Percentiles rank a stretch among this genome's conserved stretches.
These are phyloP conservation scores for Aethionema arabicum DNA, from an alignment of 345 rosid genomes.

Conservation along the genomic window DNA sequence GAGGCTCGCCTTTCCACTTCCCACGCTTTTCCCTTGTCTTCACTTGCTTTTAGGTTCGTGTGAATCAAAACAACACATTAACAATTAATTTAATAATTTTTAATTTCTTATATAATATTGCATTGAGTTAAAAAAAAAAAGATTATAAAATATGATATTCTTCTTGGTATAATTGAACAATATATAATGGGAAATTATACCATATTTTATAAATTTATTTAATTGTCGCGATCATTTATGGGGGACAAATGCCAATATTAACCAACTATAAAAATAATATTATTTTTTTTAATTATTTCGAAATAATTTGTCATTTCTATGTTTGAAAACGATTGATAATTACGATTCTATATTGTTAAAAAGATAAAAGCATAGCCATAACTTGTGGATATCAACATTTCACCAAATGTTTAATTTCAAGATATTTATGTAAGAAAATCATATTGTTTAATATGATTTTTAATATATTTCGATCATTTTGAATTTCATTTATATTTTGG, in stretches of 20 bases:
- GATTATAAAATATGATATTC: too few relatives aligned
- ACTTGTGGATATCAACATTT: conserved; percentile 1
- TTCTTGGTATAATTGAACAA: too few relatives aligned
- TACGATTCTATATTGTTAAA: neutral
- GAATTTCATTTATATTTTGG: too few relatives aligned
- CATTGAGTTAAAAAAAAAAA: too few relatives aligned
- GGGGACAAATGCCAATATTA: neutral
- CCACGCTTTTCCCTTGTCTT: conserved; percentile 17
- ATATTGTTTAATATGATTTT: too few relatives aligned
- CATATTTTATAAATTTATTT: neutral
- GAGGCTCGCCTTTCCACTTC: conserved; percentile 18
- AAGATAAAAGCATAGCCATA: neutral
- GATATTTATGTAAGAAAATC: too few relatives aligned
- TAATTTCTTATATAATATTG: neutral
- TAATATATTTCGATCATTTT: too few relatives aligned
- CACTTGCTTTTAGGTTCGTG: neutral
- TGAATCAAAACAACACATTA: neutral
- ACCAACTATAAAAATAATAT: neutral
- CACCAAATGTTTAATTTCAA: neutral
- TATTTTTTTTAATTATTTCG: neutral
- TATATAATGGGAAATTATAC: neutral
- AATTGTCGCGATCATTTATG: neutral
- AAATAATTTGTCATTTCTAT: conserved; percentile 19
- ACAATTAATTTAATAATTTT: too few relatives aligned
- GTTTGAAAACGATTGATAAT: conserved; percentile 18